Percentiles rank a stretch among this genome's conserved stretches.
phyloP scores from a whole-genome alignment of 2,329 filamentous ascomycete species.

The Colletotrichum paranaense region DNA sequence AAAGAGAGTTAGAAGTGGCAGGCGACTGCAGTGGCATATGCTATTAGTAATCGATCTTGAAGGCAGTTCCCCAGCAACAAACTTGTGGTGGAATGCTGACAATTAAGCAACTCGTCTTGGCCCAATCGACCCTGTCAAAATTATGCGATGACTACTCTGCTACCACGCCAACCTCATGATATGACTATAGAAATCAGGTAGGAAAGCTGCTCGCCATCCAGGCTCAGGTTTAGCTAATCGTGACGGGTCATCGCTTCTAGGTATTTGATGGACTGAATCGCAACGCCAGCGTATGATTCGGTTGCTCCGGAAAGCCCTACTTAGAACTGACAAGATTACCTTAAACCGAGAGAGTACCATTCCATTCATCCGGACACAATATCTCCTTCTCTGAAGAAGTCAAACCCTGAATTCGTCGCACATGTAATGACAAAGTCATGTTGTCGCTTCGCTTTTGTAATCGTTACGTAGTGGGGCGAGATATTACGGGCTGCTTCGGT shows the following conservation, averaged over 20 bases:
- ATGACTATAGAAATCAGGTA: neutral
- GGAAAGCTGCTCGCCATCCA: neutral
- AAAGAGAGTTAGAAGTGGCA: neutral
- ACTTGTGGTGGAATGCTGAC: neutral
- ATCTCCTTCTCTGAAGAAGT: neutral
- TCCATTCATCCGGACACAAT: neutral
- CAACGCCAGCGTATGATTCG: neutral
- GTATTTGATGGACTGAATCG: neutral
- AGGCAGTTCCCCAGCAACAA: neutral
- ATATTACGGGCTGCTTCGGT: too few species aligned
- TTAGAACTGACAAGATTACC: neutral
- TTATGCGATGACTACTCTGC: neutral
- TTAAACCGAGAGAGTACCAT: neutral
- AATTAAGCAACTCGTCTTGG: neutral
- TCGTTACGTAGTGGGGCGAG: neutral
- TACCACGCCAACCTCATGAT: too few species aligned
- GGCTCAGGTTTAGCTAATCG: neutral
- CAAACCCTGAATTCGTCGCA: neutral
- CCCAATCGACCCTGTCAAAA: neutral
- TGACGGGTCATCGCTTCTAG: neutral
- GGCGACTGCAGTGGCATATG: neutral
- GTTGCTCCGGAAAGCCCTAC: neutral
- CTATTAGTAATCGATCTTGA: neutral
- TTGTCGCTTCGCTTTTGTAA: neutral
- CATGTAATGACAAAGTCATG: too few species aligned